phyloP scores from a whole-genome alignment of 176 grass and related monocot genomes.

The Tuctoria greenei region DNA sequence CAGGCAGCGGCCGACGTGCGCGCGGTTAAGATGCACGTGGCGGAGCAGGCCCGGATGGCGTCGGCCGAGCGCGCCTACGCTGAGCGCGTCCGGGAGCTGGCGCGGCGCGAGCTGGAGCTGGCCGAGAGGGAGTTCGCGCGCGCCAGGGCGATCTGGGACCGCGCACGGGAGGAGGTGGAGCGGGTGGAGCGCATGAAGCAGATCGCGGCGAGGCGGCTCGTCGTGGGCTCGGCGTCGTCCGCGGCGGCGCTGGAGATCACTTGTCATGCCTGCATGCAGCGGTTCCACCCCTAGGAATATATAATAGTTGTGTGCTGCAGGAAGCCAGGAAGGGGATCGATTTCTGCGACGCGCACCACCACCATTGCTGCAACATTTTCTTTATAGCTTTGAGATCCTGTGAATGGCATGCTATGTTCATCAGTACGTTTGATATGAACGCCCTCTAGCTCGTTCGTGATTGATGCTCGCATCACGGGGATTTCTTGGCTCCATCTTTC shows the following conservation, averaged over 20 bases:
- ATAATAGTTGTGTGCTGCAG: not conserved
- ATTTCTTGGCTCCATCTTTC: not conserved
- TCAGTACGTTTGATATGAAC: slow-evolving; percentile 30
- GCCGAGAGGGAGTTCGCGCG: slow-evolving; percentile 91
- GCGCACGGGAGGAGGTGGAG: slow-evolving; percentile 81
- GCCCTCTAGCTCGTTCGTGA: not conserved
- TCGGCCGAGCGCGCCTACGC: slow-evolving; percentile 75
- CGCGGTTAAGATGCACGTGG: slow-evolving; percentile 70
- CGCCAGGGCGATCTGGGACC: slow-evolving; percentile 80
- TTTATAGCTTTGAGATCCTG: not conserved
- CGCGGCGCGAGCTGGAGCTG: slow-evolving; percentile 72
- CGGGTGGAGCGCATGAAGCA: slow-evolving; percentile 95
- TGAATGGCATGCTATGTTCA: slow-evolving; percentile 12
- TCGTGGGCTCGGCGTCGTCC: slow-evolving; percentile 48
- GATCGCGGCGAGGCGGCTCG: slow-evolving; percentile 59
- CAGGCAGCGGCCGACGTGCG: slow-evolving; percentile 37
- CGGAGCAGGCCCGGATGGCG: slow-evolving; percentile 80
- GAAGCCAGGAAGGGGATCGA: not conserved
- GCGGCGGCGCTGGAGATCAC: slow-evolving; percentile 84
- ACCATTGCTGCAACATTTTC: slow-evolving; percentile 21
- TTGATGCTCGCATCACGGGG: not conserved
- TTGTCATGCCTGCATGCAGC: slow-evolving; percentile 89
- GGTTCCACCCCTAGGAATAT: slow-evolving; percentile 62
- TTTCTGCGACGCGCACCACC: too few species aligned
- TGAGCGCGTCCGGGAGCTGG: slow-evolving; percentile 73